These are phyloP conservation scores for Fusarium brevicatenulatum DNA, from an alignment of 2,329 filamentous ascomycete species.

Conservation along the genomic window DNA sequence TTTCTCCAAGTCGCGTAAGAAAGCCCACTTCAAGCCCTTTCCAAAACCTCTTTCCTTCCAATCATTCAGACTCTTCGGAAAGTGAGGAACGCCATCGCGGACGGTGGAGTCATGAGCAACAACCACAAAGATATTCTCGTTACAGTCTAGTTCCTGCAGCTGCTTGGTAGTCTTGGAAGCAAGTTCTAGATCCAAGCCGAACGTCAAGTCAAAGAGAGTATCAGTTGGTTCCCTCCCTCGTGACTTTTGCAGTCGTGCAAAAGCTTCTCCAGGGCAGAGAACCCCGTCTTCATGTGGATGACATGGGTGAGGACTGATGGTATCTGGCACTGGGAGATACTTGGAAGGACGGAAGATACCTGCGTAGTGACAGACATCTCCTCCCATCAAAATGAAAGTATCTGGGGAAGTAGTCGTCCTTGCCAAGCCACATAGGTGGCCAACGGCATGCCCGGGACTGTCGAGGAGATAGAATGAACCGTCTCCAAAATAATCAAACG, in stretches of 20 bases:
- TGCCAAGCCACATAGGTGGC: slow-evolving; percentile 55
- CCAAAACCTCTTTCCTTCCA: slow-evolving; percentile 34
- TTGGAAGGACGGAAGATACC: slow-evolving; percentile 51
- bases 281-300: not conserved
- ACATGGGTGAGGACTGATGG: slow-evolving; percentile 40
- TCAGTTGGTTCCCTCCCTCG: slow-evolving; percentile 29
- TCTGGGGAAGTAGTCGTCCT: slow-evolving; percentile 47
- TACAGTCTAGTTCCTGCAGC: slow-evolving; percentile 34
- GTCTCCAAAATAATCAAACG: slow-evolving; percentile 56
- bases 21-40: slow-evolving; percentile 31
- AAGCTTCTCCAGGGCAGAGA: slow-evolving; percentile 34
- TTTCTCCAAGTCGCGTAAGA: slow-evolving; percentile 32
- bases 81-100: slow-evolving; percentile 37
- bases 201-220: slow-evolving; percentile 32
- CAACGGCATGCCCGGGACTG: slow-evolving; percentile 53
- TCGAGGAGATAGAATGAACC: slow-evolving; percentile 56
- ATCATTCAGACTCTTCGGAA: slow-evolving; percentile 30
- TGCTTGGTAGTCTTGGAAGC: slow-evolving; percentile 22
- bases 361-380: slow-evolving; percentile 54
- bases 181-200: slow-evolving; percentile 30
- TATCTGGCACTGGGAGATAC: slow-evolving; percentile 48
- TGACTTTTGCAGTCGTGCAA: slow-evolving; percentile 25
- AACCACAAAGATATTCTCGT: slow-evolving; percentile 34
- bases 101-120: slow-evolving; percentile 37
- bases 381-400: slow-evolving; percentile 56